Evolutionary conservation across 495 filamentous ascomycete species (phyloP).

Genomic region (Neurospora terricola): DNA sequence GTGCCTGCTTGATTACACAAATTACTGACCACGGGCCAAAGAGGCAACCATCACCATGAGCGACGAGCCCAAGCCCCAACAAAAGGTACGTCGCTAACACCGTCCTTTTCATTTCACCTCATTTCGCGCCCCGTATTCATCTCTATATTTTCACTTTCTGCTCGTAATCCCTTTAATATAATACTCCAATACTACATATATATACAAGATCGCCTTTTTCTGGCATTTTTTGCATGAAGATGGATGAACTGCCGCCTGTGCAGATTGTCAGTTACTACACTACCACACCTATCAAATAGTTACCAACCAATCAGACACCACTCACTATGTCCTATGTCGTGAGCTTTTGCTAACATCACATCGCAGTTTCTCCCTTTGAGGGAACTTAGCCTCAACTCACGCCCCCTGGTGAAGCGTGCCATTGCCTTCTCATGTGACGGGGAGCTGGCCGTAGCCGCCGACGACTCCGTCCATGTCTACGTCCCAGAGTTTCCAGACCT

Average conservation of each 20-base stretch:
- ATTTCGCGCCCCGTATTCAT: background rate
- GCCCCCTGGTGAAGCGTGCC: slow-evolving; percentile 33
- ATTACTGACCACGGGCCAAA: background rate
- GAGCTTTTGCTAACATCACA: slow-evolving; percentile 1
- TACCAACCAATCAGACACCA: background rate
- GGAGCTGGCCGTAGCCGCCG: slow-evolving; percentile 36
- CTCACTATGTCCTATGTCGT: background rate
- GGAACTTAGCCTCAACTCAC: slow-evolving; percentile 30
- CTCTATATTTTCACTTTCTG: background rate
- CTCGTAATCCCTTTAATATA: too few relatives aligned
- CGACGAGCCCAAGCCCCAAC: background rate
- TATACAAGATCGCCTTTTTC: too few relatives aligned
- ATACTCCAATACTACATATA: too few relatives aligned
- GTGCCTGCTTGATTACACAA: background rate
- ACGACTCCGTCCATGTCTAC: slow-evolving; percentile 38
- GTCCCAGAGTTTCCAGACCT: slow-evolving; percentile 33
- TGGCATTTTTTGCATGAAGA: background rate
- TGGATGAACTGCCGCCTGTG: background rate
- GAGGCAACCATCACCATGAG: background rate
- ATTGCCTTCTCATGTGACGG: slow-evolving; percentile 40
- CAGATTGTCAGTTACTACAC: background rate
- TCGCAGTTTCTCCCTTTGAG: slow-evolving; percentile 30
- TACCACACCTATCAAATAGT: background rate
- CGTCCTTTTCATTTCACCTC: background rate
- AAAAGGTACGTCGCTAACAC: background rate